Percentiles rank a stretch among this genome's conserved stretches.
phyloP scores from a whole-genome alignment of 2,329 filamentous ascomycete genomes.

The Parastagonospora avenae region DNA sequence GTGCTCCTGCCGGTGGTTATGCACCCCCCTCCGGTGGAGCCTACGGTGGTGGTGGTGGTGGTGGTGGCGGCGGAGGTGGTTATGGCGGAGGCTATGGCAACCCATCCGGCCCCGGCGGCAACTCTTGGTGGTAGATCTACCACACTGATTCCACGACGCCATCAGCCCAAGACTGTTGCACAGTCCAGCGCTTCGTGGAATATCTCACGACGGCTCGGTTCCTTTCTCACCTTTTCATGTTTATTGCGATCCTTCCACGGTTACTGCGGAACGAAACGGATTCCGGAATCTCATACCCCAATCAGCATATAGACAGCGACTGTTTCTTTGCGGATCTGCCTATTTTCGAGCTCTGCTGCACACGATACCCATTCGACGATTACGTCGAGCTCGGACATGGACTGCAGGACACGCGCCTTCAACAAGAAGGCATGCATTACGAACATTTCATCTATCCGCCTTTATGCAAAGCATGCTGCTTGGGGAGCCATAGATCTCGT shows the following conservation, averaged over 20 bases:
- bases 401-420: constrained; percentile 42
- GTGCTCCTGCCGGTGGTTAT: constrained; percentile 58
- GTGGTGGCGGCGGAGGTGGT: constrained; percentile 49
- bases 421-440: constrained; percentile 43
- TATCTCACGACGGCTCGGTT: constrained; percentile 22
- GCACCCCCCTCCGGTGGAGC: constrained; percentile 66
- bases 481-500: constrained; percentile 49
- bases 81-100: constrained; percentile 68
- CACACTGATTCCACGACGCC: constrained; percentile 22
- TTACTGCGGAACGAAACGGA: constrained; percentile 44
- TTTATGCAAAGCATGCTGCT: constrained; percentile 47
- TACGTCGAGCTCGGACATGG: constrained; percentile 44
- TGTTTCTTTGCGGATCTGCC: constrained; percentile 52
- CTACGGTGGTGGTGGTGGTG: constrained; percentile 46
- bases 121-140: constrained; percentile 68
- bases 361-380: constrained; percentile 45
- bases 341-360: constrained; percentile 48
- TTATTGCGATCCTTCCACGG: constrained; percentile 42
- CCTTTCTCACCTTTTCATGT: constrained; percentile 15
- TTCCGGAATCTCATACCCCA: constrained; percentile 54
- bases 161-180: constrained; percentile 32
- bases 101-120: constrained; percentile 66
- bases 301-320: constrained; percentile 59
- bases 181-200: constrained; percentile 29
- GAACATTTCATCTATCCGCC: constrained; percentile 47